Conservation (phyloP, 768 basidiomycete genomes). For the Auricularia heimuer region DNA sequence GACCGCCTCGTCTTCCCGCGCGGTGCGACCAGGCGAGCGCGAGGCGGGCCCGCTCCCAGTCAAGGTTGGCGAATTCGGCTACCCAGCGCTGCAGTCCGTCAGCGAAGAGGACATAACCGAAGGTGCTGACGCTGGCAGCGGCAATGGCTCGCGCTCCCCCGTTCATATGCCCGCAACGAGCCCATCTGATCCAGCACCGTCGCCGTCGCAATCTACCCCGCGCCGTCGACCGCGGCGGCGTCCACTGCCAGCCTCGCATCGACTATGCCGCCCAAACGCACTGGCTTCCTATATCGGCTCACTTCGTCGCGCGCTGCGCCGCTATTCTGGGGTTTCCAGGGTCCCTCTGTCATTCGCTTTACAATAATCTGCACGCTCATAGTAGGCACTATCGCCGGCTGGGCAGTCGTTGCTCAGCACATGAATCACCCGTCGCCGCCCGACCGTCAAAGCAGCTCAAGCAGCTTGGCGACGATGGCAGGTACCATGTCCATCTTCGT, state of each 20-base stretch:
- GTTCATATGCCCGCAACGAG: too few species aligned
- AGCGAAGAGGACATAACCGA: conserved; percentile 1
- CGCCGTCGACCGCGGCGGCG: conserved; percentile 2
- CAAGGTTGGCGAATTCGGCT: conserved; percentile 1
- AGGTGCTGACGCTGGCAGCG: too few species aligned
- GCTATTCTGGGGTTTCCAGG: conserved; percentile 12
- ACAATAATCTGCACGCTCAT: conserved; percentile 18
- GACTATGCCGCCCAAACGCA: conserved; percentile 4
- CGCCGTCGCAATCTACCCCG: conserved; percentile 28
- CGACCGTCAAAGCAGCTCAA: conserved; percentile 2
- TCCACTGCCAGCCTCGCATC: neutral
- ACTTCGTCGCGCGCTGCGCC: conserved; percentile 3
- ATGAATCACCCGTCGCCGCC: conserved; percentile 10
- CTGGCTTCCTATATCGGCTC: neutral
- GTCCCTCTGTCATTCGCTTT: conserved; percentile 11
- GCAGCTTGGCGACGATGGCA: conserved; percentile 11
- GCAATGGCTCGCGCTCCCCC: too few species aligned
- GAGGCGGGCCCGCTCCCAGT: neutral
- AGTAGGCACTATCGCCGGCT: conserved; percentile 41
- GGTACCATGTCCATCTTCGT: conserved; percentile 40
- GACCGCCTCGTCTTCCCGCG: neutral
- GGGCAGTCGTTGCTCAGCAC: conserved; percentile 36
- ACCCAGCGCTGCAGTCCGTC: neutral
- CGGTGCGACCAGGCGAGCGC: neutral
- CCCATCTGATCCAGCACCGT: conserved; percentile 38